Evolutionary conservation across 257 asterid genomes (phyloP).

Genomic region (Capsicum baccatum): DNA sequence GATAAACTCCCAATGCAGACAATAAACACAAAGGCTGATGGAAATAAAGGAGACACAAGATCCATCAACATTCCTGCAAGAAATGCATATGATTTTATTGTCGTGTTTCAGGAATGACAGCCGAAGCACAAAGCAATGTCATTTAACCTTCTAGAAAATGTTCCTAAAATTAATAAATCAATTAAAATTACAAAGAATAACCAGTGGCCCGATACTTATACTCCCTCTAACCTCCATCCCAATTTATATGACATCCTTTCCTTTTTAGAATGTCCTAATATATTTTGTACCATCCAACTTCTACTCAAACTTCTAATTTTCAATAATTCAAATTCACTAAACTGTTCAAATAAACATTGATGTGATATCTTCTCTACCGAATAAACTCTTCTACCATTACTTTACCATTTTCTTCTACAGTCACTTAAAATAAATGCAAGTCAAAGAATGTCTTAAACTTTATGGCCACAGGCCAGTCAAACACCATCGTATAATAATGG

Average conservation of each 20-base stretch:
- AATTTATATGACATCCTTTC: not conserved
- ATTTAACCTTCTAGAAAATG: not conserved
- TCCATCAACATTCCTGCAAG: constrained; percentile 98
- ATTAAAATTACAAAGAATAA: not conserved
- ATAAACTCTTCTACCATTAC: not conserved
- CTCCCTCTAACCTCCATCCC: not conserved
- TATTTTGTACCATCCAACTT: not conserved
- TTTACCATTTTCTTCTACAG: constrained; percentile 3
- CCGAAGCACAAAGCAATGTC: not conserved
- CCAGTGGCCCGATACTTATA: not conserved
- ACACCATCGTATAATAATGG: constrained; percentile 8
- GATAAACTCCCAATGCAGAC: constrained; percentile 97
- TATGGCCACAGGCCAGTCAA: not conserved
- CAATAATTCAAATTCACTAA: not conserved
- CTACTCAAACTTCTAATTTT: not conserved
- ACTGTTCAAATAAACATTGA: not conserved
- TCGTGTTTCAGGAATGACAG: constrained; percentile 11
- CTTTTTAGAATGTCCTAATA: not conserved
- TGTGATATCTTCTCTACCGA: not conserved
- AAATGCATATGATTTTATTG: constrained; percentile 29
- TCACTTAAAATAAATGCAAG: not conserved
- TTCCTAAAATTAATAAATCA: not conserved
- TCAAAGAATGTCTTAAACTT: not conserved
- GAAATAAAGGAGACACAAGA: constrained; percentile 91
- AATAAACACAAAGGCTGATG: constrained; percentile 81